phyloP scores from a whole-genome alignment of 2,329 filamentous ascomycete genomes.

The Fusarium caatingaense region DNA sequence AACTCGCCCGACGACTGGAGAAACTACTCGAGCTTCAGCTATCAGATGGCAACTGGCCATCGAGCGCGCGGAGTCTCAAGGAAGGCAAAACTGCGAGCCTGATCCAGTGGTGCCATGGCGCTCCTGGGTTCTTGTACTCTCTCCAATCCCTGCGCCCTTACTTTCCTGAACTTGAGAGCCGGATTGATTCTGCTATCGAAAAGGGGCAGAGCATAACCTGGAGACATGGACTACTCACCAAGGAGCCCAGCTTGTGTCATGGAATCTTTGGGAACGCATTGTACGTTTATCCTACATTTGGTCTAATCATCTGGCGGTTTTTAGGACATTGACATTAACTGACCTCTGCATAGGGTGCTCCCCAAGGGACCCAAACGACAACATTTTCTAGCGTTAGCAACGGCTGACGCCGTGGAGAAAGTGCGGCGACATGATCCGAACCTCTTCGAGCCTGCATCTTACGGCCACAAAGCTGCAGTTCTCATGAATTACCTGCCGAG shows the following conservation, averaged over 20 bases:
- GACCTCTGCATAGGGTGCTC: conserved; percentile 46
- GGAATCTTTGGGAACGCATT: conserved; percentile 74
- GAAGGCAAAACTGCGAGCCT: conserved; percentile 57
- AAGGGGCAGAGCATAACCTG: conserved; percentile 65
- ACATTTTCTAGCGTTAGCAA: conserved; percentile 69
- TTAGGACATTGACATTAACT: conserved; percentile 34
- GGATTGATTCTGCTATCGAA: conserved; percentile 64
- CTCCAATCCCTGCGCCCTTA: conserved; percentile 65
- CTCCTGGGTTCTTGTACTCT: conserved; percentile 70
- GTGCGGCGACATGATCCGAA: conserved; percentile 47
- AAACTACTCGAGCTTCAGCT: conserved; percentile 69
- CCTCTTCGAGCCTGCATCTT: conserved; percentile 54
- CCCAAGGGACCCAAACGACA: conserved; percentile 53
- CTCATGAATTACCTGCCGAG: conserved; percentile 52
- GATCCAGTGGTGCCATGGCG: conserved; percentile 76
- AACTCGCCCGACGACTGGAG: conserved; percentile 64
- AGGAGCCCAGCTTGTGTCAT: conserved; percentile 74
- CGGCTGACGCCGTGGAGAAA: conserved; percentile 65
- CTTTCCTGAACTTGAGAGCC: conserved; percentile 65
- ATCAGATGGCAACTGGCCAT: conserved; percentile 72
- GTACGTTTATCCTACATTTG: conserved; percentile 54
- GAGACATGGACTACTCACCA: conserved; percentile 69
- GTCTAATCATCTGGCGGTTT: conserved; percentile 52
- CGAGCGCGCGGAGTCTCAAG: conserved; percentile 58
- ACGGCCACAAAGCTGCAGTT: conserved; percentile 48